phyloP scores from a whole-genome alignment of 768 basidiomycete genomes.

The Termitomyces bulborhizus region DNA sequence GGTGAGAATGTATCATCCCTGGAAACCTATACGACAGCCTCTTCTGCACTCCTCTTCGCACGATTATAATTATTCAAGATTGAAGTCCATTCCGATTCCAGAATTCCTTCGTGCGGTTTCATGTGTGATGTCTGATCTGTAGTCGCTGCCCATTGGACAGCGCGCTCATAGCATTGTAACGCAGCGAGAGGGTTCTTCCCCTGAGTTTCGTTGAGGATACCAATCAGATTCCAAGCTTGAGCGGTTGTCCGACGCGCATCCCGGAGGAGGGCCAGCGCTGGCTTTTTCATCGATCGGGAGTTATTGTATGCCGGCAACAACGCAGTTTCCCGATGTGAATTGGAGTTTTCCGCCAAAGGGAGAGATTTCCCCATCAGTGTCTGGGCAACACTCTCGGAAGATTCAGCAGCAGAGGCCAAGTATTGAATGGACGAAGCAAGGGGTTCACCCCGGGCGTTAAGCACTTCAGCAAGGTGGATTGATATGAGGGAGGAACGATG shows the following conservation, averaged over 20 bases:
- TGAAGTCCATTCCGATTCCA: conserved; percentile 56
- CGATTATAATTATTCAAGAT: conserved; percentile 59
- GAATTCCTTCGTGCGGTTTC: conserved; percentile 43
- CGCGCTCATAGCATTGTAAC: conserved; percentile 61
- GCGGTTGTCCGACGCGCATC: conserved; percentile 68
- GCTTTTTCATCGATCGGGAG: conserved; percentile 45
- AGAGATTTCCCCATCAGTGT: conserved; percentile 39
- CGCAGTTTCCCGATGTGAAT: conserved; percentile 19
- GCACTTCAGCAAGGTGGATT: conserved; percentile 69
- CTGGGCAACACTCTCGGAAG: conserved; percentile 59
- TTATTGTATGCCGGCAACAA: conserved; percentile 38
- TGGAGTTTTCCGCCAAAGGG: conserved; percentile 28
- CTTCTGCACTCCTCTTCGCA: conserved; percentile 23
- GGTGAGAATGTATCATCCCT: background rate
- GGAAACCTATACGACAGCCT: background rate
- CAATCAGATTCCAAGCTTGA: conserved; percentile 71
- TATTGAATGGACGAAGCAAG: conserved; percentile 44
- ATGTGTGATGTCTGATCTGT: conserved; percentile 26
- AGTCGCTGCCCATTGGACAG: conserved; percentile 61
- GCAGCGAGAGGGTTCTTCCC: conserved; percentile 33
- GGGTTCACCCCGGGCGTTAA: conserved; percentile 41
- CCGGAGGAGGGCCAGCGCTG: conserved; percentile 53
- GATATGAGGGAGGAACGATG: conserved; percentile 72
- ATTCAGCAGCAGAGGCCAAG: conserved; percentile 56
- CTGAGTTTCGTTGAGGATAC: conserved; percentile 52